These are phyloP conservation scores for Lactarius hengduanensis DNA, from an alignment of 768 basidiomycete genomes.

Conservation along the genomic window DNA sequence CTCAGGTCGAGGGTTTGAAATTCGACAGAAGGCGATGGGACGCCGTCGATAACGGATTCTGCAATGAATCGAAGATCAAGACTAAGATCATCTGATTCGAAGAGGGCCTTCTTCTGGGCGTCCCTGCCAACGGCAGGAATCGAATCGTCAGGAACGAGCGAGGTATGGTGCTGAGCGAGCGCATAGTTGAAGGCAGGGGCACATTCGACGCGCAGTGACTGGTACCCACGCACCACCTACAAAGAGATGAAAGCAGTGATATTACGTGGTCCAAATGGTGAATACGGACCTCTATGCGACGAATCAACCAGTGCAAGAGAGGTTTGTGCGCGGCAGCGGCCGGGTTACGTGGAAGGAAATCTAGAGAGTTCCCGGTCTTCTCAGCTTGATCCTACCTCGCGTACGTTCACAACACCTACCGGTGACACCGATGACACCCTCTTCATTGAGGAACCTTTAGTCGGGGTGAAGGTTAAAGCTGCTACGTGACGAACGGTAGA, in stretches of 20 bases:
- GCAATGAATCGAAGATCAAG: conserved; percentile 79
- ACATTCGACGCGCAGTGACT: conserved; percentile 83
- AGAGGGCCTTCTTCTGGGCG: conserved; percentile 56
- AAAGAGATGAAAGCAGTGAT: background rate
- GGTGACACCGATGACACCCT: conserved; percentile 83
- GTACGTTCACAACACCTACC: conserved; percentile 41
- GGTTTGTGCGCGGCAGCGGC: conserved; percentile 49
- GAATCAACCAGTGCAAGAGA: conserved; percentile 79
- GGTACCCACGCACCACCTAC: conserved; percentile 76
- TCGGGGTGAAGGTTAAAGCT: background rate
- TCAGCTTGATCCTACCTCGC: background rate
- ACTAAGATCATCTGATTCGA: conserved; percentile 53
- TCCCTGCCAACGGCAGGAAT: conserved; percentile 32
- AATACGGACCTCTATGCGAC: conserved; percentile 64
- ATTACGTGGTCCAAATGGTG: background rate
- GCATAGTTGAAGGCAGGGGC: conserved; percentile 98
- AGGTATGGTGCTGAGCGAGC: conserved; percentile 65
- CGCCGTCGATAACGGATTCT: conserved; percentile 54
- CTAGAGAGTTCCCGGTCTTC: conserved; percentile 37
- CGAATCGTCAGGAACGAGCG: conserved; percentile 51
- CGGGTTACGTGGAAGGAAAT: conserved; percentile 74
- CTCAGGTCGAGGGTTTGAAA: conserved; percentile 63
- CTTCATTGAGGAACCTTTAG: conserved; percentile 71
- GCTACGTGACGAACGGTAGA: background rate
- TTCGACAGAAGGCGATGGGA: conserved; percentile 50